These are phyloP conservation scores for Glycine tomentella DNA, from an alignment of 306 rosid species.

Conservation along the genomic window DNA sequence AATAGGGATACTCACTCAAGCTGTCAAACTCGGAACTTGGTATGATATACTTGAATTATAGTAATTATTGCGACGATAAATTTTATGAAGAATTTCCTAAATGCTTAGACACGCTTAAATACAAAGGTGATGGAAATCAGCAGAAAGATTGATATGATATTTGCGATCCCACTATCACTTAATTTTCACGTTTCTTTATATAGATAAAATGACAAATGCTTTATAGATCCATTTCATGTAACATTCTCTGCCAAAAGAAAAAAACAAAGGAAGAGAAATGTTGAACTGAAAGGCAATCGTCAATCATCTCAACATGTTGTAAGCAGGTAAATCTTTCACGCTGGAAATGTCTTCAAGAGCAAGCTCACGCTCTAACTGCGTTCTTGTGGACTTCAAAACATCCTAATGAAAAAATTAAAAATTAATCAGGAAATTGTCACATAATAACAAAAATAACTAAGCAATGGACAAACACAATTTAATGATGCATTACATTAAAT, in stretches of 20 bases:
- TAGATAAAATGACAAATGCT: slow-evolving; percentile 30
- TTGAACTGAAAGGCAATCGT: slow-evolving; percentile 18
- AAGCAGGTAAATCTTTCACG: slow-evolving; percentile 86
- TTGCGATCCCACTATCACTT: neutral
- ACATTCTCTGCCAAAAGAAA: slow-evolving; percentile 1
- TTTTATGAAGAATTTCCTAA: slow-evolving; percentile 27
- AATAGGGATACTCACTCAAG: neutral
- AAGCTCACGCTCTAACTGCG: slow-evolving; percentile 93
- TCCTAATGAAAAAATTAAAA: slow-evolving; percentile 50
- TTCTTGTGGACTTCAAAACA: slow-evolving; percentile 83
- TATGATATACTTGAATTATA: neutral
- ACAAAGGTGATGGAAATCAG: slow-evolving; percentile 12
- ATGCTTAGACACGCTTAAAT: neutral
- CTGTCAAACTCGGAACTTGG: neutral
- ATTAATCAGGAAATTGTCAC: neutral
- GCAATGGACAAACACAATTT: slow-evolving; percentile 14
- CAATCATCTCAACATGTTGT: slow-evolving; percentile 73
- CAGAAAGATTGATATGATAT: slow-evolving; percentile 26
- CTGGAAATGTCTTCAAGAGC: slow-evolving; percentile 79
- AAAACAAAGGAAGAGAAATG: neutral
- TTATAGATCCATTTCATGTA: slow-evolving; percentile 38
- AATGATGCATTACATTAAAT: slow-evolving; percentile 68
- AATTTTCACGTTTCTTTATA: slow-evolving; percentile 3
- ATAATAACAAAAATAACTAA: neutral
- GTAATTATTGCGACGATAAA: neutral